Evolutionary conservation across 148 eudicot species (phyloP), one percentile per base, ranked within the genome.

Genomic region (Dianthus caryophyllus): DNA sequence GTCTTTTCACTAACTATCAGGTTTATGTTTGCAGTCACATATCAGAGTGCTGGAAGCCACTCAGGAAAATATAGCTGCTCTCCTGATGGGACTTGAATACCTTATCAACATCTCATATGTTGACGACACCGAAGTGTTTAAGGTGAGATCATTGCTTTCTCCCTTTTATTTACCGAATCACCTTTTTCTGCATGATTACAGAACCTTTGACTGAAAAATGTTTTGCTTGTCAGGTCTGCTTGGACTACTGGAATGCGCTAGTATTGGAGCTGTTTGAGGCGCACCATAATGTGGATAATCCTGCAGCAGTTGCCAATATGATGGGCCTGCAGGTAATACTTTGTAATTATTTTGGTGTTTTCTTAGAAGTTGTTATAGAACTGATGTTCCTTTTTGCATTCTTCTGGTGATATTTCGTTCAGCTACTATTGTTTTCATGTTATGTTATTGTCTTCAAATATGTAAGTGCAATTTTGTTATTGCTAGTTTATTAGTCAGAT

Each of bases 41-140:
- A 94, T 94, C 57, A 86, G 83, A 65, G 90, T 95, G 49, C 74
- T 95, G 59, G 99, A 95, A 73, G 82, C 89, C 30, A 73, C 83
- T 33, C 96, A 79, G 75, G 99, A 90, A 61, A 95, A 85, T 69
- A 73, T 86, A 69, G 71, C 84, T 81, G 77, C 84, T 2, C 88
- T 95, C 56, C 36, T 88, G 60, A 41, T 75, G 67, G 99, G 99
- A 41, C 96, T 95, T 69, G 99, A 90, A 72, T 95, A 95, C 77
- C 88, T 95, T 48, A 88, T 88, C 61, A 81, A 76, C 79, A 95
- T 90, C 73, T 95, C 97, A 6, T 95, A 88, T 59, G 99, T 95
- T 26, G 99, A 95, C 81, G 99, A 95, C 75, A 95, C 96, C 0
- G 99, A 95, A 79, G 99, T 95, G 56, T 95, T 95, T 64, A 95